Base-by-base conservation (phyloP, 2,329 filamentous ascomycete species). In the Lasiodiplodia sp. region DNA sequence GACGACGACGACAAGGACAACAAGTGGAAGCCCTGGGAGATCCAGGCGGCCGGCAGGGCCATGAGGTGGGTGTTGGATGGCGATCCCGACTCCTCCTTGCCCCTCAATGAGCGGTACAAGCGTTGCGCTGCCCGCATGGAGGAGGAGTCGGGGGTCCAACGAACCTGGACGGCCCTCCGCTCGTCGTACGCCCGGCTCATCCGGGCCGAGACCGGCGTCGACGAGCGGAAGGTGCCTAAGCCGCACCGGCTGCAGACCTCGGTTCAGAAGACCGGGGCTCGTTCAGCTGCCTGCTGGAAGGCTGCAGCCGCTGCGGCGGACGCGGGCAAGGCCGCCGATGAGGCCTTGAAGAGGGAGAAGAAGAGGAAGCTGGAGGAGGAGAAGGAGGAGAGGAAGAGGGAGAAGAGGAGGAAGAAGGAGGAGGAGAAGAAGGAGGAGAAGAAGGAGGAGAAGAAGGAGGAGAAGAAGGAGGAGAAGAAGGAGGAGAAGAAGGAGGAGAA, bases 201-300 rank as follows among this genome's bases (percentile, higher is more conserved):
- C 21, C 68, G 69, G 16, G n/a, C 1, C 0, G 4, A 14, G 1
- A 34, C 40, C 3, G 69, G 69, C 5, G 28, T 69, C 23, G 69
- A 70, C 16, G 69, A 69, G 69, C 60, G 69, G 66, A 58, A 28
- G 52, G 16, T 1, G 28, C 49, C 37, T n/a, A 67, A 53, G 38
- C 44, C 38, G n/a, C 47, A 69, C 4, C 68, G 63, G 7, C 38
- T 66, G 63, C 25, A 34, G 23, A 63, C 58, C 25, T 49, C 38
- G 8, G 40, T 34, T 6, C 58, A 63, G 58, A 18, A 47, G 57
- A 18, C 57, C 18, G 56, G 56, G 12, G 14, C 4, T n/a, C 56
- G 56, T 21, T 58, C 56, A 21, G 10, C 12, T 18, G 18, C 44
- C 38, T 3, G 18, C 34, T 49, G 16, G 53, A 53, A 55, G 49